phyloP scores from a whole-genome alignment of 441 rosid genomes.

The Pelargonium citronellum region DNA sequence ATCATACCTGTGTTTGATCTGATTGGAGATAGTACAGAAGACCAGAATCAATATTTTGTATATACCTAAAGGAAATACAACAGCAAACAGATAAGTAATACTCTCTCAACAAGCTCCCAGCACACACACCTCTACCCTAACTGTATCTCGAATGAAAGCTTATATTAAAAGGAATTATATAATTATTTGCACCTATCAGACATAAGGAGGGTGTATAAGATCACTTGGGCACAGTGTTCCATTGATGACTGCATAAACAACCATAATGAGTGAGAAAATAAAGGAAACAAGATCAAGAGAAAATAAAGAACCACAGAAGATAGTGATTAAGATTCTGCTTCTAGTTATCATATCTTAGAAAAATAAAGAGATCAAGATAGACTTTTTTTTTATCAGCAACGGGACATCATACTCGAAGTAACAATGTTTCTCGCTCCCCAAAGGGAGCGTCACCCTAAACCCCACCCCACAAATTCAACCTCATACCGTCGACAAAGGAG shows the following conservation, averaged over 20 bases:
- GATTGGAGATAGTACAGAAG: constrained; percentile 84
- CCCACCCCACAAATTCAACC: no score
- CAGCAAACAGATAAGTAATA: constrained; percentile 17
- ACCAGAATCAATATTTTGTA: constrained; percentile 71
- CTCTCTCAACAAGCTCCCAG: constrained; percentile 7
- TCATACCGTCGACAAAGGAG: no score
- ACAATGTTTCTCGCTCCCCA: no score
- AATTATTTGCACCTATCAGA: constrained; percentile 69
- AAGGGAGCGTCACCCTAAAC: no score
- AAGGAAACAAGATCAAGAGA: constrained; percentile 1
- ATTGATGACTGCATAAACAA: constrained; percentile 57
- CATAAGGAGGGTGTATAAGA: constrained; percentile 95
- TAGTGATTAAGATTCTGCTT: neutral
- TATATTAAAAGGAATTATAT: constrained; percentile 2
- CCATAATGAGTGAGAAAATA: constrained; percentile 14
- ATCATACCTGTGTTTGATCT: constrained; percentile 73
- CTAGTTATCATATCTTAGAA: neutral
- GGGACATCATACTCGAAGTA: no score
- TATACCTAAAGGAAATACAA: constrained; percentile 49
- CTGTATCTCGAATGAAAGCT: neutral
- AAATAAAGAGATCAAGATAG: neutral
- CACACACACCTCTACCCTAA: neutral
- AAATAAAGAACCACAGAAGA: neutral
- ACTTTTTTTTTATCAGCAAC: no score
- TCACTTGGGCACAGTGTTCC: constrained; percentile 97